Evolutionary conservation across 1,139 yeast species (phyloP), one percentile per base, ranked within the genome.

Genomic region (Sugiyamaella pinicola): DNA sequence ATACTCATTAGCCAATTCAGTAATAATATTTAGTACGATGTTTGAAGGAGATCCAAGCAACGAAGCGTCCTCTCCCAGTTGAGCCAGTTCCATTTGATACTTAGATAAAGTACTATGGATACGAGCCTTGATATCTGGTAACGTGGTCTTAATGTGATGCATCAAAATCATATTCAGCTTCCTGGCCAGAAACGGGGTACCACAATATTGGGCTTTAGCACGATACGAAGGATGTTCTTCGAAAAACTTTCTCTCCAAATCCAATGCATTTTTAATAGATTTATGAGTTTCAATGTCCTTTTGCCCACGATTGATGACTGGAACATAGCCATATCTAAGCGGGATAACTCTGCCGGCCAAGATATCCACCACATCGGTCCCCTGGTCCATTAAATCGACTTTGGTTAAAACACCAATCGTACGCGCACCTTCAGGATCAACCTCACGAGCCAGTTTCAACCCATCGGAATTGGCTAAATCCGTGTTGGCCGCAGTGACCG

Each of bases 381-480:
- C 99, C 69, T 88, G 85, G 69, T 93, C 99, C 99, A 93, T 93
- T 65, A 93, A 80, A 71, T 93, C 99, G 48, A 93, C 96, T 72
- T 93, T 93, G 34, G 99, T 93, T 66, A 93, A 80, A 48, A 93
- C 99, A 74, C 99, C 99, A 65, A 93, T 89, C 33, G 99, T 93
- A 74, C 99, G 82, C 18, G 88, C 74, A 51, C 99, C 99, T 73
- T 93, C 98, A 9, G 99, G 99, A 66, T 93, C 99, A 47, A 93
- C 99, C 71, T 93, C 99, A 65, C 98, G 82, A 1, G 99, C 99
- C 62, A 93, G 78, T 71, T 93, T 91, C 67, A 93, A 81, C 51
- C 99, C 99, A 72, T 93, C 99, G 44, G 96, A 88, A 69, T 93
- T 93, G 57, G 99, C 99, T 75, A 93, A 81, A 78, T 93, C 99